Evolutionary conservation across 208 protist species (phyloP).

Genomic region (Crithidia acanthocephali): DNA sequence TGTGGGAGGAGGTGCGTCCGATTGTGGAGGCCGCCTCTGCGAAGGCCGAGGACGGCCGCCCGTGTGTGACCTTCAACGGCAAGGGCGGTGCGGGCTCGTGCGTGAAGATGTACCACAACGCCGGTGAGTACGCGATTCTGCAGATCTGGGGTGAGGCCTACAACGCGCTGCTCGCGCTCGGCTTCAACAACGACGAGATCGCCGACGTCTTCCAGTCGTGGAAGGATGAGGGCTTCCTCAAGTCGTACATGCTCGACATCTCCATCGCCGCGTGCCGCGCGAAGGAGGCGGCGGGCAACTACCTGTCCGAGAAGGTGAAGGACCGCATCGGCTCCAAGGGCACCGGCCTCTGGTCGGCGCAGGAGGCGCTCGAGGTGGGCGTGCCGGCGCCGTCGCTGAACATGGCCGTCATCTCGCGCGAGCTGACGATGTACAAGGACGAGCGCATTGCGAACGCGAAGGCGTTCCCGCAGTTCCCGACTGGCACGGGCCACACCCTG

Average conservation of each 20-base stretch:
- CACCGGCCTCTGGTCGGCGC: conserved; percentile 97
- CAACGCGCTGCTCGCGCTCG: conserved; percentile 90
- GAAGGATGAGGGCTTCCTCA: conserved; percentile 94
- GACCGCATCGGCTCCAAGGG: conserved; percentile 98
- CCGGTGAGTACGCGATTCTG: conserved; percentile 99
- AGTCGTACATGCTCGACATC: conserved; percentile 99
- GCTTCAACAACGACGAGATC: conserved; percentile 94
- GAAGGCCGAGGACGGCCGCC: conserved; percentile 94
- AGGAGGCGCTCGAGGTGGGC: conserved; percentile 94
- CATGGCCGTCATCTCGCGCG: conserved; percentile 94
- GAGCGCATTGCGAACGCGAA: conserved; percentile 88
- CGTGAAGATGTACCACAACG: conserved; percentile 99
- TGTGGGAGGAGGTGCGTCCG: conserved; percentile 93
- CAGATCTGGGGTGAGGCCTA: conserved; percentile 97
- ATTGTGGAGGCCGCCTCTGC: conserved; percentile 97
- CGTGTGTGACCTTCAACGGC: conserved; percentile 96
- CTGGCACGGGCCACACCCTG: conserved; percentile 12
- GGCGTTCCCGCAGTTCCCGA: conserved; percentile 38
- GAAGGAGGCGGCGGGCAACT: conserved; percentile 84
- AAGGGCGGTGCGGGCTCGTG: conserved; percentile 97
- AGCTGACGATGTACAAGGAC: conserved; percentile 93
- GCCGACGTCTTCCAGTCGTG: conserved; percentile 93
- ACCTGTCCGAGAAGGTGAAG: conserved; percentile 96
- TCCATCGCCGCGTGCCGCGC: conserved; percentile 94
- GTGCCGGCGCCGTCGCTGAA: conserved; percentile 92